A percentile compares a stretch with the other conserved stretches of the same genome.
These are phyloP conservation scores for rapeseed (Brassica napus) DNA, from an alignment of 345 rosid genomes.

Conservation along the genomic window Da-Ae NC_063447.1:33778501-33779000, in stretches of 20 bases:
- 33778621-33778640: not conserved
- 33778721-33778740: conserved; percentile 22
- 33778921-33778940: conserved; percentile 16
- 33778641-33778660: not conserved
- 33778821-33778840: conserved; percentile 30
- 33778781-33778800: conserved; percentile 19
- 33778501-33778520: not conserved
- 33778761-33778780: conserved; percentile 26
- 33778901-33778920: not conserved
- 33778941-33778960: conserved; percentile 51
- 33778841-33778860: conserved; percentile 35
- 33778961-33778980: conserved; percentile 66
- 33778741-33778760: conserved; percentile 27
- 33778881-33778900: conserved; percentile 29
- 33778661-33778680: not conserved
- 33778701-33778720: conserved; percentile 35
- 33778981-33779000: conserved; percentile 71
- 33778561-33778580: not conserved
- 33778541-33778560: not conserved
- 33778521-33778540: not conserved
- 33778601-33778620: not conserved
- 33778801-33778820: conserved; percentile 39
- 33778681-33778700: not conserved
- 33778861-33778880: conserved; percentile 22
- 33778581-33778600: not conserved